phyloP scores from a whole-genome alignment of 2,329 filamentous ascomycete genomes.

The Aspergillus sp. region DNA sequence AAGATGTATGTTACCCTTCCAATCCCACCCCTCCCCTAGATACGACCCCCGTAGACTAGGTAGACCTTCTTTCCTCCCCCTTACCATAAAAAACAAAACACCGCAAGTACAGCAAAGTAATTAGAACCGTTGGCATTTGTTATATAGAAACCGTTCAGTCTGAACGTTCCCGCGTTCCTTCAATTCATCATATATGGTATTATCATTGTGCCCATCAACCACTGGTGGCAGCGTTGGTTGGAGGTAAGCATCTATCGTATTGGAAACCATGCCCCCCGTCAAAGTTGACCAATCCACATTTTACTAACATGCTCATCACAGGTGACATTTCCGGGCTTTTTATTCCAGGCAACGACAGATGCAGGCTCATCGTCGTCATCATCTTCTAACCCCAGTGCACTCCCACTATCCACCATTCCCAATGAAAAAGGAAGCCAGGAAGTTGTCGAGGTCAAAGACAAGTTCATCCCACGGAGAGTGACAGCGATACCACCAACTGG shows the following conservation, averaged over 20 bases:
- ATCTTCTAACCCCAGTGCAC: not conserved
- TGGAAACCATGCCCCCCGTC: no score
- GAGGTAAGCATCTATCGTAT: conserved; percentile 49
- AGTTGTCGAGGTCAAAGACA: conserved; percentile 14
- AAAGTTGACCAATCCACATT: not conserved
- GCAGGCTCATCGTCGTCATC: not conserved
- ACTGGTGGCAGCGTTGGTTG: conserved; percentile 79
- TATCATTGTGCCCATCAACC: conserved; percentile 77
- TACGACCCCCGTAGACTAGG: not conserved
- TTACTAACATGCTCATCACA: not conserved
- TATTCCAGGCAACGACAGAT: conserved; percentile 20
- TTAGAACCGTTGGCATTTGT: not conserved
- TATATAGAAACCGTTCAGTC: conserved; percentile 49
- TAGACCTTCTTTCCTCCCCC: not conserved
- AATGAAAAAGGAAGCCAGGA: not conserved
- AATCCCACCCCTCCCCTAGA: not conserved
- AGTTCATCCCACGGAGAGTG: not conserved
- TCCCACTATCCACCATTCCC: not conserved
- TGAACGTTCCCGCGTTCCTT: conserved; percentile 68
- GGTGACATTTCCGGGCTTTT: conserved; percentile 65
- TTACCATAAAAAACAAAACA: not conserved
- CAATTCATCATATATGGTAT: conserved; percentile 76
- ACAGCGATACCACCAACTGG: not conserved
- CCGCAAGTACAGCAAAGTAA: not conserved
- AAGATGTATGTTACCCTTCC: conserved; percentile 26